A percentile compares a stretch with the other conserved stretches of the same genome.
Evolutionary conservation across 73 alveolate genomes (phyloP).

Genomic region (Paramecium octaurelia): DNA sequence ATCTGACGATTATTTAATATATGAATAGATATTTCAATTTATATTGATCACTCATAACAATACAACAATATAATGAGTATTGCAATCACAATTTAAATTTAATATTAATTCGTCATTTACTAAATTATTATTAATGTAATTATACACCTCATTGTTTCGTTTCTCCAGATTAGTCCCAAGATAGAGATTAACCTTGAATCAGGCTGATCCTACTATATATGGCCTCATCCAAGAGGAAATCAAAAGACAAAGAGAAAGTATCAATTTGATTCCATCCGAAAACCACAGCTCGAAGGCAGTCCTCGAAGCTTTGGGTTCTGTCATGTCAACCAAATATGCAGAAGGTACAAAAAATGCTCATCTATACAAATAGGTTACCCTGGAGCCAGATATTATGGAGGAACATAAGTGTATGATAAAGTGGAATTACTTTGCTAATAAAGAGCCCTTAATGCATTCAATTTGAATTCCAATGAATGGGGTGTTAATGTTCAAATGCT

Average conservation of each 20-base stretch:
- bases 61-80: background rate
- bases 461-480: slow-evolving; percentile 88
- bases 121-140: background rate
- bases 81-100: background rate
- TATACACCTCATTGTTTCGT: background rate
- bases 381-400: slow-evolving; percentile 95
- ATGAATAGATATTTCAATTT: too few relatives aligned
- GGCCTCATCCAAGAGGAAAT: slow-evolving; percentile 78
- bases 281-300: slow-evolving; percentile 82
- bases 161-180: background rate
- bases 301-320: slow-evolving; percentile 92
- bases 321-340: slow-evolving; percentile 88
- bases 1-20: background rate
- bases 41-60: too few relatives aligned
- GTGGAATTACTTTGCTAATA: slow-evolving; percentile 82
- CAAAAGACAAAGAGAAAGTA: slow-evolving; percentile 76
- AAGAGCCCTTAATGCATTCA: slow-evolving; percentile 88
- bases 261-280: slow-evolving; percentile 87
- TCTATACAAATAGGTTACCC: slow-evolving; percentile 56
- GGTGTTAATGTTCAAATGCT: slow-evolving; percentile 95
- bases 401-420: slow-evolving; percentile 89
- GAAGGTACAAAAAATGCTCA: slow-evolving; percentile 81
- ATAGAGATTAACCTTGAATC: background rate
- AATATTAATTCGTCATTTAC: background rate
- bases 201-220: slow-evolving; percentile 82